phyloP scores from a whole-genome alignment of 2,329 filamentous ascomycete species.

The Penicillium sp. region DNA sequence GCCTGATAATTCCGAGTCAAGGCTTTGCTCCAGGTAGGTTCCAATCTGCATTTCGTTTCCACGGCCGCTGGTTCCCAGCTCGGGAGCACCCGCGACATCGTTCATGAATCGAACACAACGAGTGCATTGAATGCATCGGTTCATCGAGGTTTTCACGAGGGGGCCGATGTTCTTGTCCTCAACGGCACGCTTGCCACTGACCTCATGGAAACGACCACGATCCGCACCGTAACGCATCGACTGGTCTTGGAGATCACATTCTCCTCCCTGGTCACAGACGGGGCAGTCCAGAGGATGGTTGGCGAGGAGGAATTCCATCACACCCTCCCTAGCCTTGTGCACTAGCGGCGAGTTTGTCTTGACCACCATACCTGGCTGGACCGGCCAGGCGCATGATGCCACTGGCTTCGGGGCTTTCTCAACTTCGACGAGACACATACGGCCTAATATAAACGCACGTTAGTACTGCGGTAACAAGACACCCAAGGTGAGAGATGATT shows the following conservation, averaged over 20 bases:
- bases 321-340: constrained; percentile 97
- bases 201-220: constrained; percentile 93
- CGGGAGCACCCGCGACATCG: constrained; percentile 91
- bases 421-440: constrained; percentile 99
- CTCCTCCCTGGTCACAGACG: constrained; percentile 97
- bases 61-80: constrained; percentile 90
- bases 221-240: constrained; percentile 98
- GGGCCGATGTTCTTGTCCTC: constrained; percentile 99
- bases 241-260: constrained; percentile 98
- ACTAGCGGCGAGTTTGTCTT: constrained; percentile 96
- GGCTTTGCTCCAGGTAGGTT: constrained; percentile 91
- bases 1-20: constrained; percentile 91
- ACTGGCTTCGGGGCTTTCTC: constrained; percentile 95
- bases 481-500: neutral
- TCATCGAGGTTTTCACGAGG: constrained; percentile 99
- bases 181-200: constrained; percentile 92
- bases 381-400: constrained; percentile 97
- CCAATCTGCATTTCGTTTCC: constrained; percentile 98
- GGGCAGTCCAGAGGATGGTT: constrained; percentile 97
- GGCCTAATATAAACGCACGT: constrained; percentile 43
- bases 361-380: constrained; percentile 97
- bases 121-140: constrained; percentile 98
- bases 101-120: constrained; percentile 97
- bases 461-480: neutral
- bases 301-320: constrained; percentile 97